Evolutionary conservation across 805 yeast genomes (phyloP).

Genomic region (Lipomyces sp.): DNA sequence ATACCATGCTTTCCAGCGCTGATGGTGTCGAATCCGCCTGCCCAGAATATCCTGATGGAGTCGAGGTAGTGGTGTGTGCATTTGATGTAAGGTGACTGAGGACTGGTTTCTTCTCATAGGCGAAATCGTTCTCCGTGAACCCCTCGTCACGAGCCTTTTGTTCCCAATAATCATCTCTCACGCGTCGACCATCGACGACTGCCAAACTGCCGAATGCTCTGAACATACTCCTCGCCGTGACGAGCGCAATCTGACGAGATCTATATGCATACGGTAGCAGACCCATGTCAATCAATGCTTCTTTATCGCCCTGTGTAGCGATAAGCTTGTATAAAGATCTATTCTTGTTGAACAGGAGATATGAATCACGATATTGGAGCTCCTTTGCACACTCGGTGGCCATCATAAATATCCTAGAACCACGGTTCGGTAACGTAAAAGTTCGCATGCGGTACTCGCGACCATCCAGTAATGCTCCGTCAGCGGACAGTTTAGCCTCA

Average conservation of each 20-base stretch:
- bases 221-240: conserved; percentile 54
- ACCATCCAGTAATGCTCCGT: conserved; percentile 50
- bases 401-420: conserved; percentile 49
- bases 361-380: conserved; percentile 56
- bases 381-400: conserved; percentile 51
- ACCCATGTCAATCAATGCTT: conserved; percentile 46
- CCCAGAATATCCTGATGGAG: conserved; percentile 14
- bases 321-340: conserved; percentile 48
- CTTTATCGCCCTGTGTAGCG: conserved; percentile 49
- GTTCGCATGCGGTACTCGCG: conserved; percentile 50
- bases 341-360: conserved; percentile 54
- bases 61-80: conserved; percentile 12
- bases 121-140: conserved; percentile 54
- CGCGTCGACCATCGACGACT: conserved; percentile 54
- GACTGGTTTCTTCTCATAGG: conserved; percentile 42
- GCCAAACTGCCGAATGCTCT: conserved; percentile 58
- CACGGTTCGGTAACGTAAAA: conserved; percentile 50
- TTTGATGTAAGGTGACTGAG: conserved; percentile 3
- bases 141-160: conserved; percentile 50
- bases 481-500: conserved; percentile 51
- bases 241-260: conserved; percentile 46
- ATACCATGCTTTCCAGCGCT: conserved; percentile 6
- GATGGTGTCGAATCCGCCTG: conserved; percentile 11
- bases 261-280: conserved; percentile 44
- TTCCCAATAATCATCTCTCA: conserved; percentile 64